Evolutionary conservation across 2,329 filamentous ascomycete genomes (phyloP).

Genomic region (Lachnellula arida): DNA sequence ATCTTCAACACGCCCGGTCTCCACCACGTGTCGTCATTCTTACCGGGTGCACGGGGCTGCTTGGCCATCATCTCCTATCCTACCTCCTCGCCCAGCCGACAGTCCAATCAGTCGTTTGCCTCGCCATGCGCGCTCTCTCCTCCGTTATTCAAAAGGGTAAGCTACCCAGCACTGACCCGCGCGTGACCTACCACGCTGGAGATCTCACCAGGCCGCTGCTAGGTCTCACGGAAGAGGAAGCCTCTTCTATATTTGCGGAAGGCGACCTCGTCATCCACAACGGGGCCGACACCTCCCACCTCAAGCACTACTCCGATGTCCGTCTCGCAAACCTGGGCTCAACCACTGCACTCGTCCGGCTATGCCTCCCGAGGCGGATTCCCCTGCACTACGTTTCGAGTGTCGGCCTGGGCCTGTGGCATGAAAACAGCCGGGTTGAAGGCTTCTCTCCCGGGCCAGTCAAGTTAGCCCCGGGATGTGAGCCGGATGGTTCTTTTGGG

Average conservation of each 20-base stretch:
- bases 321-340: conserved; percentile 33
- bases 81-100: conserved; percentile 30
- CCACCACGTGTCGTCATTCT: conserved; percentile 22
- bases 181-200: conserved; percentile 32
- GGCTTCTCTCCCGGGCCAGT: not conserved
- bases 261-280: conserved; percentile 49
- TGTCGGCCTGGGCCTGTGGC: not conserved
- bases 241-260: conserved; percentile 24
- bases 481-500: conserved; percentile 28
- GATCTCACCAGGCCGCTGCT: conserved; percentile 34
- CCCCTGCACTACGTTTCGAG: conserved; percentile 37
- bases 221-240: conserved; percentile 34
- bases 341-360: conserved; percentile 30
- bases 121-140: conserved; percentile 34
- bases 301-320: conserved; percentile 35
- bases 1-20: too few relatives aligned
- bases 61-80: conserved; percentile 36
- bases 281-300: conserved; percentile 37
- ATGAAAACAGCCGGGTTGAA: conserved; percentile 2
- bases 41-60: conserved; percentile 38
- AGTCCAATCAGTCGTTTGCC: conserved; percentile 38
- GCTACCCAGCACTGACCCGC: not conserved
- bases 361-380: conserved; percentile 27
- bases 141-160: not conserved
- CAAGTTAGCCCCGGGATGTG: conserved; percentile 12